A percentile compares a stretch with the other conserved stretches of the same genome.
These are phyloP conservation scores for Russula virescens DNA, from an alignment of 768 basidiomycete genomes.

Conservation along the genomic window DNA sequence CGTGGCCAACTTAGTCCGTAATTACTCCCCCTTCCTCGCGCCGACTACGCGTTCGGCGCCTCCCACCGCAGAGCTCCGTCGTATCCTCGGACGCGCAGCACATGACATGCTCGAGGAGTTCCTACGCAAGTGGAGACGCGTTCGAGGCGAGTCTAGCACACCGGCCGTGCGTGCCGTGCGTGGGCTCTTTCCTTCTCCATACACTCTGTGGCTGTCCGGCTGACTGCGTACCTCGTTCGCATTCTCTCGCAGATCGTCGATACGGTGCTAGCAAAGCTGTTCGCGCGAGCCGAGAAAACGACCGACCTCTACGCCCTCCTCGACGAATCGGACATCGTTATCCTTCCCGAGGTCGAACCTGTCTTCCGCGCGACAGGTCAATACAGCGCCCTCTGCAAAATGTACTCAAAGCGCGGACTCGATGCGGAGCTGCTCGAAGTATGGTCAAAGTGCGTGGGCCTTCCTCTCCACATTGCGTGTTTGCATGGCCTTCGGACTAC, in stretches of 20 bases:
- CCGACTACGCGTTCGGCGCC: constrained; percentile 64
- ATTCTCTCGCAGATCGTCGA: constrained; percentile 56
- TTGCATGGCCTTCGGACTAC: neutral
- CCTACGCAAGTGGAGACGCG: constrained; percentile 53
- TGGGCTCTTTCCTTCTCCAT: neutral
- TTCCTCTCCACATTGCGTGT: neutral
- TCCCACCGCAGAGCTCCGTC: constrained; percentile 61
- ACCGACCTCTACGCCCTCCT: constrained; percentile 58
- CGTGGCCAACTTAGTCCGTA: constrained; percentile 82
- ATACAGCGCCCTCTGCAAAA: constrained; percentile 53
- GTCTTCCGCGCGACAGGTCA: constrained; percentile 46
- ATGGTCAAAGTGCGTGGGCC: constrained; percentile 57
- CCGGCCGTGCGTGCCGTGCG: constrained; percentile 26
- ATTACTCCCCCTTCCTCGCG: constrained; percentile 82
- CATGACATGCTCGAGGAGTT: constrained; percentile 70
- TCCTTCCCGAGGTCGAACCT: constrained; percentile 58
- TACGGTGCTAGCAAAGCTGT: constrained; percentile 72
- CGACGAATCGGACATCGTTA: constrained; percentile 45
- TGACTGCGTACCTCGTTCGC: neutral
- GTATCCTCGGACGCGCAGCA: constrained; percentile 58
- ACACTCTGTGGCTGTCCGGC: neutral
- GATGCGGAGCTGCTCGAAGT: constrained; percentile 58
- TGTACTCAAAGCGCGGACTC: constrained; percentile 54
- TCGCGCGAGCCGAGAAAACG: constrained; percentile 54
- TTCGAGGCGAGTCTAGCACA: constrained; percentile 35